Evolutionary conservation across 2,329 filamentous ascomycete species (phyloP).

Genomic region (Colletotrichum tanaceti): DNA sequence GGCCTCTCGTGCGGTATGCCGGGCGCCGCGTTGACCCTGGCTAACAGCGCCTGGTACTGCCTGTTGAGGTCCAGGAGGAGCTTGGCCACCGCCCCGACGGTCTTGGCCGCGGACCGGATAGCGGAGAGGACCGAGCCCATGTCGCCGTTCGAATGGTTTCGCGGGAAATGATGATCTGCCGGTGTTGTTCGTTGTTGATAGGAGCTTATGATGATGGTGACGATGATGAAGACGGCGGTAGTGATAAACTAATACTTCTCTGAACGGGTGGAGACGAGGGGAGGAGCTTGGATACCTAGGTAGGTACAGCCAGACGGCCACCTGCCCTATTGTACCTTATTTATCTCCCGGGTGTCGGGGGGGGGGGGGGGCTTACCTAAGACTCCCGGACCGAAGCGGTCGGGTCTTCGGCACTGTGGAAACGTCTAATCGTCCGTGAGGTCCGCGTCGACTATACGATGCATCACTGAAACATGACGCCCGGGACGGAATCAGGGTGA

Average conservation of each 20-base stretch:
- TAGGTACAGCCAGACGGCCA: too few species aligned
- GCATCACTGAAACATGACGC: neutral
- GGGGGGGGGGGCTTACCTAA: constrained; percentile 34
- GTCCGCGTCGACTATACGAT: neutral
- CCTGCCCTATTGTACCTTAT: neutral
- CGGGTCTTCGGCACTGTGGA: constrained; percentile 3
- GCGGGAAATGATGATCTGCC: too few species aligned
- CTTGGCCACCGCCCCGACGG: constrained; percentile 44
- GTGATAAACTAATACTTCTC: too few species aligned
- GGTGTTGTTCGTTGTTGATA: too few species aligned
- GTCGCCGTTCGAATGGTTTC: neutral
- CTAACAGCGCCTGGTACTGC: constrained; percentile 47
- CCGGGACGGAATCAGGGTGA: too few species aligned
- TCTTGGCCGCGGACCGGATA: constrained; percentile 43
- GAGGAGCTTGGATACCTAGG: neutral
- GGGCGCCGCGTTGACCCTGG: constrained; percentile 49
- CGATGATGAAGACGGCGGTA: too few species aligned
- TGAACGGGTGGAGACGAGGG: neutral
- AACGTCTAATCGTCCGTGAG: neutral
- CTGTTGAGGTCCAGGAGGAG: constrained; percentile 46
- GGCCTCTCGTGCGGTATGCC: constrained; percentile 56
- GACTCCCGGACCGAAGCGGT: neutral
- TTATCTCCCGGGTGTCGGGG: neutral
- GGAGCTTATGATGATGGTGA: too few species aligned
- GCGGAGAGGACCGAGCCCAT: constrained; percentile 52